Evolutionary conservation across 2,329 filamentous ascomycete genomes (phyloP).

Genomic region (Alternaria triticimaculans): DNA sequence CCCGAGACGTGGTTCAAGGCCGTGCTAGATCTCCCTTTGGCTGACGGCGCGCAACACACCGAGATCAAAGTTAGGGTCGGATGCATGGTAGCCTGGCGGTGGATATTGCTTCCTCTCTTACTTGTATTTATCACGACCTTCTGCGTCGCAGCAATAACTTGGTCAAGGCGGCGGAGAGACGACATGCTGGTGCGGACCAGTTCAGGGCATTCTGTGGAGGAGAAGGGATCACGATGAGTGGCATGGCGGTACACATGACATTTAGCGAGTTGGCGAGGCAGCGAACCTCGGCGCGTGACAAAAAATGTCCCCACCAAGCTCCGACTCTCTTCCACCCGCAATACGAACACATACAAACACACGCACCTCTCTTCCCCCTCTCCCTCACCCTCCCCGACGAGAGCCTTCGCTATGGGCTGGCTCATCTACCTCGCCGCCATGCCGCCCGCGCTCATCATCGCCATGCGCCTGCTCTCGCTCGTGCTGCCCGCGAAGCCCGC

Average conservation of each 20-base stretch:
- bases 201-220: conserved; percentile 17
- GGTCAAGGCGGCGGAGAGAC: conserved; percentile 30
- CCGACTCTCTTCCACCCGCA: conserved; percentile 9
- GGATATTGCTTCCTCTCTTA: conserved; percentile 42
- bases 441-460: conserved; percentile 35
- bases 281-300: conserved; percentile 31
- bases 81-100: conserved; percentile 43
- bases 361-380: background rate
- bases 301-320: conserved; percentile 25
- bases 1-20: conserved; percentile 45
- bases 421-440: conserved; percentile 39
- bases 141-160: conserved; percentile 21
- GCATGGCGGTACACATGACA: conserved; percentile 1
- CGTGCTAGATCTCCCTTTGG: conserved; percentile 37
- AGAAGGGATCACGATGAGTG: conserved; percentile 6
- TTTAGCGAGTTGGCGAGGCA: conserved; percentile 14
- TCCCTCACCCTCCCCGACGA: background rate
- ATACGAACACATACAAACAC: background rate
- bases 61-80: conserved; percentile 30
- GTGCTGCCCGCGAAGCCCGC: conserved; percentile 38
- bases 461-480: conserved; percentile 37
- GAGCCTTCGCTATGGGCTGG: conserved; percentile 36
- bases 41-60: conserved; percentile 15
- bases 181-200: conserved; percentile 8
- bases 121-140: conserved; percentile 30